These are phyloP conservation scores for Nicotiana noctiflora DNA, from an alignment of 257 asterid species.

Conservation along the genomic window DNA sequence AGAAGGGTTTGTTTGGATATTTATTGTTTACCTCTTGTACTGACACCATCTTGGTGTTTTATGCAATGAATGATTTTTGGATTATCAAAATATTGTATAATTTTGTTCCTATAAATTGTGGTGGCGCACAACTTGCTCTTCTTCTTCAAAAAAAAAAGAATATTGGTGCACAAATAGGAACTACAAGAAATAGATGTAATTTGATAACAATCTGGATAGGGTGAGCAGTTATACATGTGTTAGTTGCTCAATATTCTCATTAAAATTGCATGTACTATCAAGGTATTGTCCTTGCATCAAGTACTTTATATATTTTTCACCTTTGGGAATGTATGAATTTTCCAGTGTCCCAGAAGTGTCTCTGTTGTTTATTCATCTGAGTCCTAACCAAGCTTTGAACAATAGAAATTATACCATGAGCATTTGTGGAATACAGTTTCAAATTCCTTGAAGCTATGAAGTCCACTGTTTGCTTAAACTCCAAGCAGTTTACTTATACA, in stretches of 20 bases:
- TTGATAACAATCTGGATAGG: not conserved
- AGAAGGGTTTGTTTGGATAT: not conserved
- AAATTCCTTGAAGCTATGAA: not conserved
- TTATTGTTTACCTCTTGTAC: not conserved
- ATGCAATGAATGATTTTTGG: not conserved
- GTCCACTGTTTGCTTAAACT: not conserved
- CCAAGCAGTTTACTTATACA: slow-evolving; percentile 3
- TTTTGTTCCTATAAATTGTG: not conserved
- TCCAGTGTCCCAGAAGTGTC: not conserved
- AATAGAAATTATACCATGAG: not conserved
- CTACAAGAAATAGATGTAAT: not conserved
- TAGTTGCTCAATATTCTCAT: not conserved
- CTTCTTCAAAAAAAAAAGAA: no score
- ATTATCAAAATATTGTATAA: not conserved
- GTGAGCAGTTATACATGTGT: not conserved
- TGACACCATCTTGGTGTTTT: not conserved
- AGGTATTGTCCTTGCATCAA: not conserved
- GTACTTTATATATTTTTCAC: slow-evolving; percentile 1
- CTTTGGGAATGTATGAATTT: not conserved
- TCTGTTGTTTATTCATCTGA: not conserved
- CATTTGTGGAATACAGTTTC: not conserved
- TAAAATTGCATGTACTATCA: not conserved
- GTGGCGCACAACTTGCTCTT: not conserved
- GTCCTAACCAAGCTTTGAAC: not conserved
- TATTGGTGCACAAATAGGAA: slow-evolving; percentile 3